Conservation (phyloP, 1,284 basidiomycete genomes). For the Naganishia sp. region DNA sequence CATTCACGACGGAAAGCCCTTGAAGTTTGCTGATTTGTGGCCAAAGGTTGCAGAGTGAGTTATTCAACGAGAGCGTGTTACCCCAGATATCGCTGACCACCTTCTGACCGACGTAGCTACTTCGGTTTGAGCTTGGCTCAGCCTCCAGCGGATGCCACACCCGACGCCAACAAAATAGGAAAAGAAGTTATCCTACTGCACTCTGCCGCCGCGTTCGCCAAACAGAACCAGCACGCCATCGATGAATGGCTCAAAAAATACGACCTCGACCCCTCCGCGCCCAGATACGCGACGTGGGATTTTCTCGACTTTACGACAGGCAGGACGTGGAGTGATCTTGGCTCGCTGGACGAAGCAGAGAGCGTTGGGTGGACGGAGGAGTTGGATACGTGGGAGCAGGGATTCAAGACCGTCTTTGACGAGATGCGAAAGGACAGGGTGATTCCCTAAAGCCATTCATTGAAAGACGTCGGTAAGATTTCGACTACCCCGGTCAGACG, state of each 20-base stretch:
- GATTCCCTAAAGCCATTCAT: background rate
- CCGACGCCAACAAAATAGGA: conserved; percentile 1
- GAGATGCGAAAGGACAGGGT: conserved; percentile 4
- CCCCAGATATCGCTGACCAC: background rate
- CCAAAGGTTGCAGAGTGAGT: conserved; percentile 11
- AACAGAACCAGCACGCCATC: background rate
- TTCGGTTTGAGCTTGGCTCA: conserved; percentile 1
- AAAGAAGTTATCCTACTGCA: conserved; percentile 10
- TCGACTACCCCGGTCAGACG: too few relatives aligned
- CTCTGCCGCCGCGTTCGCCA: conserved; percentile 2
- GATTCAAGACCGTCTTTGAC: conserved; percentile 10
- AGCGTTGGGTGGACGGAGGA: conserved; percentile 4
- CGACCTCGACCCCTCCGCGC: background rate
- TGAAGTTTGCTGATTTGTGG: conserved; percentile 10
- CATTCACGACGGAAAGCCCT: too few relatives aligned
- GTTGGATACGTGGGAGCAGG: conserved; percentile 2
- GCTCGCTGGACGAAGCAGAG: conserved; percentile 8
- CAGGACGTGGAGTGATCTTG: conserved; percentile 11
- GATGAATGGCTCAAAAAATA: background rate
- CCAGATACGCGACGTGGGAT: conserved; percentile 10
- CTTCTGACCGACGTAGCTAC: background rate
- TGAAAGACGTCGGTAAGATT: too few relatives aligned
- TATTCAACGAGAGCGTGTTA: too few relatives aligned
- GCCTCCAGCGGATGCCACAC: conserved; percentile 3
- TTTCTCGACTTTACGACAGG: conserved; percentile 12